Base-by-base conservation (phyloP, 2,329 filamentous ascomycete genomes). In the Epichloe brachyelytri region DNA sequence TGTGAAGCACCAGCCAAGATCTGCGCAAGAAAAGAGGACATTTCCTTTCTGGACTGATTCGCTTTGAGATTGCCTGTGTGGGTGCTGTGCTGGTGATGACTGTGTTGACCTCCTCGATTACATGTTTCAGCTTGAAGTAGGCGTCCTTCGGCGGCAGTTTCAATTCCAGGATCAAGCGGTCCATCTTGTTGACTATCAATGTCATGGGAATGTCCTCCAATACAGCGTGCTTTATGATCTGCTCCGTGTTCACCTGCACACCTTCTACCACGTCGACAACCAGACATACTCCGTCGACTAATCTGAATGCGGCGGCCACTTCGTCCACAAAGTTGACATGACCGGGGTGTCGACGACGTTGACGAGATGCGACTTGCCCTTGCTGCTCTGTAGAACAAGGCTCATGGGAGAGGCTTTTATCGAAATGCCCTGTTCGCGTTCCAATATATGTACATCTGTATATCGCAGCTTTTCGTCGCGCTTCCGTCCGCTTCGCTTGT, bases 281-380 rank as follows among this genome's bases (percentile, higher is more conserved):
- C 46, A 98, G 72, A 49, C 94, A 91, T 22, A 97, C 82, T 53
- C 93, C 93, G 64, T 98, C 93, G 4, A 86, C 90, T 48, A 98
- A 71, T 41, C 93, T 82, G 60, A 95, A 73, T 1, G 89, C 85
- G 4, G 89, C 83, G 8, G 93, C 93, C 38, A 98, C 88, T 68
- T 98, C 93, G 64, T 98, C 93, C 41, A 94, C 91, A 65, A 98
- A 98, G 68, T 98, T 96, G 63, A 97, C 93, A 65, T 98, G 93
- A 6, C 93, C 93, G 0, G 93, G 1, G 93, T 98, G 69, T 98
- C 93, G 53, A 98, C 75, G 51, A 98, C 82, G 68, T 97, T 97
- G 70, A 98, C 72, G 3, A 98, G 76, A 69, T 97, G 90, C 37
- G 90, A 97, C 70, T 98, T 98, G 49, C 88, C 88, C 66, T 86